phyloP scores from a whole-genome alignment of 495 filamentous ascomycete genomes.

The Penicillium robsamsonii region DNA sequence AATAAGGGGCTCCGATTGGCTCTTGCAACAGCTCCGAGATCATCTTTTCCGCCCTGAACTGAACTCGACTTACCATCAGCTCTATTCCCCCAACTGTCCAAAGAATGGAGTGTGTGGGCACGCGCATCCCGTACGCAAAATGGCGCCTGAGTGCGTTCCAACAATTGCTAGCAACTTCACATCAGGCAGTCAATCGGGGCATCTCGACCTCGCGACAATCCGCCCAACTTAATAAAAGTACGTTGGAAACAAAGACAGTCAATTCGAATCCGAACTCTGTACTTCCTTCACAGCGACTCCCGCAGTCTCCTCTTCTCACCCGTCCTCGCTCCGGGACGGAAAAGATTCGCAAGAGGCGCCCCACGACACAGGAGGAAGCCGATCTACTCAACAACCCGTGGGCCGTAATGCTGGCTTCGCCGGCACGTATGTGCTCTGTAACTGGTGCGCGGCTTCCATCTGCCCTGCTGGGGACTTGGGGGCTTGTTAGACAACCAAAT shows the following conservation, averaged over 20 bases:
- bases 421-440: constrained; percentile 58
- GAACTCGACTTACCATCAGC: constrained; percentile 1
- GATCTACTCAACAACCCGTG: constrained; percentile 42
- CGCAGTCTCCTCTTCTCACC: constrained; percentile 40
- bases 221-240: constrained; percentile 8
- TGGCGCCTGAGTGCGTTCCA: constrained; percentile 37
- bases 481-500: constrained; percentile 54
- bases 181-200: constrained; percentile 1
- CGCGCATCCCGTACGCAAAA: constrained; percentile 30
- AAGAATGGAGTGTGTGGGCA: constrained; percentile 33
- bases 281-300: constrained; percentile 38
- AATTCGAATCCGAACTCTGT: not conserved
- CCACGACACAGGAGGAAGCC: constrained; percentile 44
- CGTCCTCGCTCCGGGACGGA: constrained; percentile 17
- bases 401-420: constrained; percentile 60
- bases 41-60: constrained; percentile 12
- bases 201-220: constrained; percentile 13
- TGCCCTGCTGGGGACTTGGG: constrained; percentile 63
- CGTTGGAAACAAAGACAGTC: not conserved
- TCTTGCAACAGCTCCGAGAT: constrained; percentile 9
- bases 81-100: not conserved
- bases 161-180: constrained; percentile 21
- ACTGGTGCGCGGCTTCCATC: constrained; percentile 57
- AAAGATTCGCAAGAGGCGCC: constrained; percentile 25
- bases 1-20: constrained; percentile 25